Conservation (phyloP, 257 asterid species). For the Gentiana macrophylla region DNA sequence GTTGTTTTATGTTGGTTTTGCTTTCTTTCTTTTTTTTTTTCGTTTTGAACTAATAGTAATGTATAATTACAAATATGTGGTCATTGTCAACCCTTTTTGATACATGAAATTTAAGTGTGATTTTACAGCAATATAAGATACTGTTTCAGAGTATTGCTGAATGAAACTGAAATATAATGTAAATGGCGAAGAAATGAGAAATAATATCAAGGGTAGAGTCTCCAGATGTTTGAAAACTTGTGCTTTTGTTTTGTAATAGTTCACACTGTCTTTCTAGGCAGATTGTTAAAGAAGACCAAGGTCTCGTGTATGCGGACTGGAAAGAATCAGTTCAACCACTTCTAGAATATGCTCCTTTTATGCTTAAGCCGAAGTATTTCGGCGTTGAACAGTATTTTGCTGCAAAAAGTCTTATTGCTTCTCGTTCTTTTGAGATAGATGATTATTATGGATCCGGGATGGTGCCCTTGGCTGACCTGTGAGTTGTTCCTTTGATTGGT, state of each 20-base stretch:
- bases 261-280: conserved; percentile 33
- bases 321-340: conserved; percentile 71
- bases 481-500: conserved; percentile 22
- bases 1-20: no score
- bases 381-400: conserved; percentile 56
- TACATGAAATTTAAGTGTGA: no score
- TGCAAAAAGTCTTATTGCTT: conserved; percentile 77
- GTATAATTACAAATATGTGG: no score
- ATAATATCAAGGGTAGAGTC: no score
- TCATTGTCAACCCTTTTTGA: no score
- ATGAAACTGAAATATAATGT: no score
- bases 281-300: conserved; percentile 73
- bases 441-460: conserved; percentile 79
- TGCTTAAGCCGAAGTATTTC: conserved; percentile 47
- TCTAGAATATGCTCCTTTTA: conserved; percentile 23
- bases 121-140: no score
- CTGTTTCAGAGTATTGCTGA: no score
- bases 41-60: no score
- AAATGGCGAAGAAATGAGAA: no score
- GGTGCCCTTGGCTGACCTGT: conserved; percentile 99
- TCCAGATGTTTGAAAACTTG: no score
- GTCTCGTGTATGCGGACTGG: conserved; percentile 67
- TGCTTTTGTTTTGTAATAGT: conserved; percentile 2
- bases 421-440: conserved; percentile 74
- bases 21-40: no score